phyloP scores from a whole-genome alignment of 495 filamentous ascomycete species.

The Aspergillus mulundensis region DNA sequence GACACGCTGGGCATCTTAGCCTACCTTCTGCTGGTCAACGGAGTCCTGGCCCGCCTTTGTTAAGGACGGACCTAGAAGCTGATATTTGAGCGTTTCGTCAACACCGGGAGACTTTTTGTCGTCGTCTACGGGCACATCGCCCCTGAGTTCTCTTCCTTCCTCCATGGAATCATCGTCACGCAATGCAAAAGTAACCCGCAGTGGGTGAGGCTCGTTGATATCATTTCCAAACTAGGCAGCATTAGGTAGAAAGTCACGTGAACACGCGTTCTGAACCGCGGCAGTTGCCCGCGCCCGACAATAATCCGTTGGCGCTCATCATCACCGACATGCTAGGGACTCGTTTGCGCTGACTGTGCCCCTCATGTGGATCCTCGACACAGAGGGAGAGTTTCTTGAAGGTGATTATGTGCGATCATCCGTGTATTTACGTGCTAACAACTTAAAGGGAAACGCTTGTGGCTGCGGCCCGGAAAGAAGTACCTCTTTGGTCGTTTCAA shows the following conservation, averaged over 20 bases:
- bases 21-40: conserved; percentile 86
- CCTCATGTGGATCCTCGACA: conserved; percentile 47
- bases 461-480: conserved; percentile 76
- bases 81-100: conserved; percentile 59
- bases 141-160: conserved; percentile 25
- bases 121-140: conserved; percentile 17
- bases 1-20: conserved; percentile 21
- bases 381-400: conserved; percentile 41
- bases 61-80: conserved; percentile 84
- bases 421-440: conserved; percentile 15
- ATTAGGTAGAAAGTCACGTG: conserved; percentile 37
- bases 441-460: conserved; percentile 62
- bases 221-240: conserved; percentile 24
- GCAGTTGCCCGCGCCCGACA: background rate
- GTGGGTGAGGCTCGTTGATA: background rate
- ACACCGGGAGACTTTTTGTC: conserved; percentile 16
- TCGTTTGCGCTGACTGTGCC: conserved; percentile 6
- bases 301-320: background rate
- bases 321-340: background rate
- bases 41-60: conserved; percentile 91
- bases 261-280: conserved; percentile 27
- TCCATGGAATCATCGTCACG: conserved; percentile 11
- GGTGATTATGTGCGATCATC: conserved; percentile 21
- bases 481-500: conserved; percentile 72
- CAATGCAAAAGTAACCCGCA: background rate